A percentile compares a stretch with the other conserved stretches of the same genome.
These are phyloP conservation scores for Mycena crocata DNA, from an alignment of 768 basidiomycete genomes.

Conservation along the genomic window DNA sequence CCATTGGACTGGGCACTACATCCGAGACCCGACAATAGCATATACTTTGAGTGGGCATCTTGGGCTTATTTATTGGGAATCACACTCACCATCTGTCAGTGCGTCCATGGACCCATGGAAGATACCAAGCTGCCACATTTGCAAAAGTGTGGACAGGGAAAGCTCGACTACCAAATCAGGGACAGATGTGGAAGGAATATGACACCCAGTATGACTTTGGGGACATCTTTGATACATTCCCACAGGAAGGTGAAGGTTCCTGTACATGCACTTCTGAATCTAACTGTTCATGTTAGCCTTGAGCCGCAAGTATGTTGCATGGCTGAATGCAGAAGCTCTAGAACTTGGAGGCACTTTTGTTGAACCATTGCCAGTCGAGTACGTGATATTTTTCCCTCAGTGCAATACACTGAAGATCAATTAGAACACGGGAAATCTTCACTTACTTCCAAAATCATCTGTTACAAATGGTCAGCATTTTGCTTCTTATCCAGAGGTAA, in stretches of 20 bases:
- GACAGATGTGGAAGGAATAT: constrained; percentile 33
- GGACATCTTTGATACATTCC: constrained; percentile 24
- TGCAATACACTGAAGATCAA: neutral
- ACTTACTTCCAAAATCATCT: constrained; percentile 18
- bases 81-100: neutral
- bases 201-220: constrained; percentile 22
- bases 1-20: constrained; percentile 43
- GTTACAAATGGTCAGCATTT: constrained; percentile 11
- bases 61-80: neutral
- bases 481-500: neutral
- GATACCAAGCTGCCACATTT: constrained; percentile 30
- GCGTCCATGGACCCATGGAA: constrained; percentile 30
- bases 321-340: constrained; percentile 39
- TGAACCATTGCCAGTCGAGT: constrained; percentile 34
- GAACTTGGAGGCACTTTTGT: constrained; percentile 40
- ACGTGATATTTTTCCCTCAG: neutral
- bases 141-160: constrained; percentile 39
- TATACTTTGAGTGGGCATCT: constrained; percentile 28
- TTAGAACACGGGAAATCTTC: constrained; percentile 27
- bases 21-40: constrained; percentile 47
- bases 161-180: constrained; percentile 34
- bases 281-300: constrained; percentile 11
- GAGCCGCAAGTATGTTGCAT: constrained; percentile 32
- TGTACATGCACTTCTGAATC: neutral
- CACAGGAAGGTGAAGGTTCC: constrained; percentile 32